Percentiles rank a stretch among this genome's conserved stretches.
These are phyloP conservation scores for Aphanomyces invadans DNA, from an alignment of 352 stramenopile genomes.

Conservation along the genomic window DNA sequence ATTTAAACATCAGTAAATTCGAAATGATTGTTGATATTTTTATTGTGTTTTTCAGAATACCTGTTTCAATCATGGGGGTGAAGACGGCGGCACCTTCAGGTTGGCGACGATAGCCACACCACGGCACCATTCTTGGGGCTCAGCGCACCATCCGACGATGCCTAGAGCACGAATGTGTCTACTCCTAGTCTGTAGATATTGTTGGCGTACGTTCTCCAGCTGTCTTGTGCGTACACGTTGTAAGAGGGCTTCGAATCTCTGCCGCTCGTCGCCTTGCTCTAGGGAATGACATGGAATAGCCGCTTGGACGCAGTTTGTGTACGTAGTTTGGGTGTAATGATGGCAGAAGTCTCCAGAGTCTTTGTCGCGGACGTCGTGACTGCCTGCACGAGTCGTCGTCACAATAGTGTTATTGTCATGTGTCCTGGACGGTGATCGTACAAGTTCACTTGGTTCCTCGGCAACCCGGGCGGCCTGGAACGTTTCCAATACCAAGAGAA, in stretches of 20 bases:
- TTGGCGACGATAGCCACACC: not conserved
- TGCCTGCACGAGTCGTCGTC: too few relatives aligned
- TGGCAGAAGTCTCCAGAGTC: not conserved
- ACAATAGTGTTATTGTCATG: not conserved
- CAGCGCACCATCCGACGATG: not conserved
- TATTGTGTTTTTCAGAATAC: too few relatives aligned
- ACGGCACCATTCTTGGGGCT: not conserved
- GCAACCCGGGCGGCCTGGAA: slow-evolving; percentile 27
- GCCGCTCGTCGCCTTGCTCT: not conserved
- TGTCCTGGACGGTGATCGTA: not conserved
- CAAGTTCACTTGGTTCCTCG: not conserved
- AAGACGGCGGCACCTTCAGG: not conserved
- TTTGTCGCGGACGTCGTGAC: not conserved
- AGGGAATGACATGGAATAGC: not conserved
- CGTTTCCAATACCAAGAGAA: slow-evolving; percentile 42
- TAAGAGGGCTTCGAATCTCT: not conserved
- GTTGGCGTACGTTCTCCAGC: not conserved
- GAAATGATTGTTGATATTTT: too few relatives aligned
- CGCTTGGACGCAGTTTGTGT: too few relatives aligned
- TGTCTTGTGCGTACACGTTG: not conserved
- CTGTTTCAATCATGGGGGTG: too few relatives aligned
- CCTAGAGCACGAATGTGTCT: not conserved
- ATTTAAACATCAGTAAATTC: too few relatives aligned
- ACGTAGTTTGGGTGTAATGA: not conserved
- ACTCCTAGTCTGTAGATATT: not conserved